Conservation (phyloP, 2,329 filamentous ascomycete species). For the Aspergillus chevalieri region DNA sequence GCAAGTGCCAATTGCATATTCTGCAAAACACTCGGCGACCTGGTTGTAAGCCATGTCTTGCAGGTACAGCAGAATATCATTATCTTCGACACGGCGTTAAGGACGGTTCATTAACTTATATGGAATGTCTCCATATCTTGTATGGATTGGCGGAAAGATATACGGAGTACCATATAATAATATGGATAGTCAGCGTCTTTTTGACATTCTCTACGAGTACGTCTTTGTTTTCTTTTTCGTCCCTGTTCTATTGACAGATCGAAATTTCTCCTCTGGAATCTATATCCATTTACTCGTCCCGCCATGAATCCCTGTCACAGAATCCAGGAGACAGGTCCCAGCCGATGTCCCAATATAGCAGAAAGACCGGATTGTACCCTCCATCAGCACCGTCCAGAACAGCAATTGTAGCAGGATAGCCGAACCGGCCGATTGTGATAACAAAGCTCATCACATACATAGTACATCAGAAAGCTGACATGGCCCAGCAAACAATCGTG, state of each 20-base stretch:
- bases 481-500: neutral
- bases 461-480: neutral
- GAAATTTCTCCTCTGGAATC: conserved; percentile 2
- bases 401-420: neutral
- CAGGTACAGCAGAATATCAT: neutral
- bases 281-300: neutral
- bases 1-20: conserved; percentile 15
- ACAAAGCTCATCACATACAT: neutral
- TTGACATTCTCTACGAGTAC: neutral
- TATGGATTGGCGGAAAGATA: too few species aligned
- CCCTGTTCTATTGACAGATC: neutral
- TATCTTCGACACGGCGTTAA: too few species aligned
- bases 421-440: neutral
- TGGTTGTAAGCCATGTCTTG: conserved; percentile 4
- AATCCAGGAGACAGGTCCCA: neutral
- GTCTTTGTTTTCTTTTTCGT: neutral
- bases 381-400: neutral
- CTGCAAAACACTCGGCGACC: conserved; percentile 10
- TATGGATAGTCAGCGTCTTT: too few species aligned
- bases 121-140: too few species aligned
- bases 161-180: too few species aligned
- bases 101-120: too few species aligned
- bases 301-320: neutral
- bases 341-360: neutral
- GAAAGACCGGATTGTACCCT: neutral